Percentiles rank a stretch among this genome's conserved stretches.
Evolutionary conservation across 176 grass and related monocot species (phyloP).

Genomic region (Triticum timopheevii): DNA sequence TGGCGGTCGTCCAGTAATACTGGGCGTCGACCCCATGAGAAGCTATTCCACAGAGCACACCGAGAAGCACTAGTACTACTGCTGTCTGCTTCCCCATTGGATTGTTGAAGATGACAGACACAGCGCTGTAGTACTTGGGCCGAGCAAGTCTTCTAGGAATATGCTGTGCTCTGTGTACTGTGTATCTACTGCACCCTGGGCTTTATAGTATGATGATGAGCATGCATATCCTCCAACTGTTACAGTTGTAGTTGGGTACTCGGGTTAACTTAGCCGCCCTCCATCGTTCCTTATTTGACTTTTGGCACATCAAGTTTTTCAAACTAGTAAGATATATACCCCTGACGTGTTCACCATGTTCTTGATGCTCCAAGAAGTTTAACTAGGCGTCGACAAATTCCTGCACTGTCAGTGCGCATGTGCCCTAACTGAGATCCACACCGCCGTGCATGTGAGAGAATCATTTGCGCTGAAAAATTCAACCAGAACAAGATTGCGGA

Average conservation of each 20-base stretch:
- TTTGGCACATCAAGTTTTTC: slow-evolving; percentile 31
- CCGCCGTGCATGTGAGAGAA: slow-evolving; percentile 34
- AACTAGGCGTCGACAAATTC: neutral
- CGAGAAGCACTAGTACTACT: neutral
- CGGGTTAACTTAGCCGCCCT: neutral
- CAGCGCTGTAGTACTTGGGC: neutral
- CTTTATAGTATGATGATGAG: slow-evolving; percentile 26
- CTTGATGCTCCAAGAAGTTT: slow-evolving; percentile 19
- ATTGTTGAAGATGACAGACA: neutral
- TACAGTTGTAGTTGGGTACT: neutral
- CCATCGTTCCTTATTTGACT: slow-evolving; percentile 32
- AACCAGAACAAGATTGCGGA: slow-evolving; percentile 14
- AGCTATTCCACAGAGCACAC: slow-evolving; percentile 4
- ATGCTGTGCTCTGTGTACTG: neutral
- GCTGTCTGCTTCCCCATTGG: slow-evolving; percentile 10
- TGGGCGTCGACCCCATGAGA: slow-evolving; percentile 20
- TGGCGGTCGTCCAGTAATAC: slow-evolving; percentile 15
- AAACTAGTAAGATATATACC: slow-evolving; percentile 23
- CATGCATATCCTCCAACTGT: neutral
- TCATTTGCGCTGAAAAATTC: slow-evolving; percentile 4
- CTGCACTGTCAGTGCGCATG: neutral
- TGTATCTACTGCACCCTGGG: neutral
- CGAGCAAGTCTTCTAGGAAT: neutral
- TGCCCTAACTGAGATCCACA: slow-evolving; percentile 33
- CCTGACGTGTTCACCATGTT: slow-evolving; percentile 36